Evolutionary conservation across 1,284 basidiomycete species (phyloP), one percentile per base, ranked within the genome.

Genomic region (Peniophora sp.): DNA sequence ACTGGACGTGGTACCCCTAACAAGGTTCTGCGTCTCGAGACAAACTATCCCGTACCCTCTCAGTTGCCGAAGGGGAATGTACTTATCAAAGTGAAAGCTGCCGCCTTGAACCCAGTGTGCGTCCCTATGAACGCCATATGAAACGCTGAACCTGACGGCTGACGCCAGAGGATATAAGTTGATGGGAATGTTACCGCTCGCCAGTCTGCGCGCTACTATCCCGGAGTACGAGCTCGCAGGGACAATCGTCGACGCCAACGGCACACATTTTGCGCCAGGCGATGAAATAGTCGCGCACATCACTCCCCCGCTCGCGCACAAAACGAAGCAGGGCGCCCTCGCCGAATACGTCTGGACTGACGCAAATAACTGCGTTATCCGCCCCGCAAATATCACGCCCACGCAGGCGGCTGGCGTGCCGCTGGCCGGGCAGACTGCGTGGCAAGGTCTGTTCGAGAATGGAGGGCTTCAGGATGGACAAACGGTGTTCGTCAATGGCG

Each of bases 21-120:
- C 8, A 57, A 74, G 12, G 76, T 74, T 5, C 65, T 85, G 20
- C 59, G 58, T 16, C 59, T 83, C 25, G 64, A 69, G 38, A 61
- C 67, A 3, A 71, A 78, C 53, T 65, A 69, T 53, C 71, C 74
- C 0, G 72, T 83, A 3, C 70, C 78, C 2, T 64, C 66, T 10
- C 65, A 71, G 36, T 65, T 78, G 25, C 57, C 58, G 25, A 60
- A 65, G 44, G 77, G 73, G 17, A 68, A 82, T 52, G 74, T 85
- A 5, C 71, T 85, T 10, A 72, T 88, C 52, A 77, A 78, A 58
- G 70, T 87, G 8, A 70, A 76, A 41, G 80, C 83, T 2, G 83
- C 74, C 0, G 82, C 82, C 1, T 67, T 88, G 39, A 89, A 89
- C 59, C 85, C 85, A 0, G 70, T 81, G 77, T 85, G 66, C 57